These are phyloP conservation scores for Leccinum ochraceum DNA, from an alignment of 768 basidiomycete genomes.

Conservation along the genomic window DNA sequence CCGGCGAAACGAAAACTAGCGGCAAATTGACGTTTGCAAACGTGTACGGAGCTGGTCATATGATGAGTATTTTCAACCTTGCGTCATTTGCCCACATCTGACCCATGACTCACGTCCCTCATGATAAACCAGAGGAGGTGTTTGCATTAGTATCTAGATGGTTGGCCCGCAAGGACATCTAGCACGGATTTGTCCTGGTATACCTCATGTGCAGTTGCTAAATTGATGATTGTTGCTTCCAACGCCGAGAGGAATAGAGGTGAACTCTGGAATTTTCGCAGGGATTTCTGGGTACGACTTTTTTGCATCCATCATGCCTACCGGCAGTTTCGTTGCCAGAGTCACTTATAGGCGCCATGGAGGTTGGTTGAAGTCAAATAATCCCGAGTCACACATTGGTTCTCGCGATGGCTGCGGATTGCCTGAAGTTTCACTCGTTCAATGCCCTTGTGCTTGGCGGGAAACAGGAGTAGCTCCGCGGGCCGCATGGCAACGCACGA, in stretches of 20 bases:
- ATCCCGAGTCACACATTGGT: background rate
- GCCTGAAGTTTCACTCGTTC: background rate
- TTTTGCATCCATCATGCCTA: background rate
- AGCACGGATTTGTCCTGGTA: conserved; percentile 14
- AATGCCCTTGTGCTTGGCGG: background rate
- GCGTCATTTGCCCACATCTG: conserved; percentile 18
- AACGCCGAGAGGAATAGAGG: background rate
- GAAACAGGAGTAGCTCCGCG: background rate
- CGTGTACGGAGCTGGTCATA: conserved; percentile 71
- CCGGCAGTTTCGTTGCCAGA: background rate
- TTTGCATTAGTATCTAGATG: conserved; percentile 65
- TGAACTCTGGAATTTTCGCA: background rate
- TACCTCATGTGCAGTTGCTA: background rate
- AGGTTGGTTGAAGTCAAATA: background rate
- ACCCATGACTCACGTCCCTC: conserved; percentile 50
- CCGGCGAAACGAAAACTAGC: conserved; percentile 56
- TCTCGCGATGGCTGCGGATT: background rate
- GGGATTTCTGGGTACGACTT: background rate
- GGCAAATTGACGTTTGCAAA: conserved; percentile 66
- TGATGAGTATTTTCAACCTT: conserved; percentile 43
- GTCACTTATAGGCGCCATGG: background rate
- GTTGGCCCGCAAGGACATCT: conserved; percentile 48
- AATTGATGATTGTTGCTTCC: background rate
- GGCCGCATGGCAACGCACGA: background rate
- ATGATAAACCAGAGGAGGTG: conserved; percentile 68